Base-by-base conservation (phyloP, 192 early-diverging fungal species). In the Coemansia sp. region DNA sequence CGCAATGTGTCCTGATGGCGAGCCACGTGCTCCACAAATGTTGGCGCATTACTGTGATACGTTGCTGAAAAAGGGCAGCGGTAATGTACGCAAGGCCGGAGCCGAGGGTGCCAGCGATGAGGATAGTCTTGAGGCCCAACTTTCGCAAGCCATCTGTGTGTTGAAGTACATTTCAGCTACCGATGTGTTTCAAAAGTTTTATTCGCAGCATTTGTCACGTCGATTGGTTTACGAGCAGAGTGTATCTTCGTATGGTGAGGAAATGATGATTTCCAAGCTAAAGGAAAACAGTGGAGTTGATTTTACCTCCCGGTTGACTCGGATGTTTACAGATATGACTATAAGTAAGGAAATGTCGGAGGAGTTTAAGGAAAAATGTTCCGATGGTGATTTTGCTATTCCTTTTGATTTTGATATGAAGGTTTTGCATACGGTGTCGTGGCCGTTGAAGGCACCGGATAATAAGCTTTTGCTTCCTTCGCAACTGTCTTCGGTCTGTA, bases 101-200 rank as follows among this genome's bases (percentile, higher is more conserved):
- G 67, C 79, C 0, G 67, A 61, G 66, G 72, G 70, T n/a, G 80
- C 73, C 40, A 72, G 68, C 52, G 71, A 72, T 48, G 80, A 84
- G 55, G 72, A 70, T 48, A 77, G 73, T 33, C 69, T 82, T 32
- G 87, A 88, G 64, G 71, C 75, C 36, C 69, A 74, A 52, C 73
- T 88, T 31, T 49, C 71, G 48, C 76, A 71, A 61, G 72, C 83
- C 20, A 94, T 99, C 86, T 96, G 89, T 5, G 88, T 99, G 14
- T 97, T 95, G 81, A 94, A 95, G 75, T 99, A 94, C 73, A 87
- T 99, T 48, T 94, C 95, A 63, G 94, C 96, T 85, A 93, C 94
- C 75, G 97, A 99, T 73, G 93, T 99, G 31, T 99, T 98, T 84
- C 96, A 97, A 76, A 94, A 96, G 81, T 95, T 96, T 56, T 99